phyloP scores from a whole-genome alignment of 2,329 filamentous ascomycete genomes.

The Fusarium zealandicum region DNA sequence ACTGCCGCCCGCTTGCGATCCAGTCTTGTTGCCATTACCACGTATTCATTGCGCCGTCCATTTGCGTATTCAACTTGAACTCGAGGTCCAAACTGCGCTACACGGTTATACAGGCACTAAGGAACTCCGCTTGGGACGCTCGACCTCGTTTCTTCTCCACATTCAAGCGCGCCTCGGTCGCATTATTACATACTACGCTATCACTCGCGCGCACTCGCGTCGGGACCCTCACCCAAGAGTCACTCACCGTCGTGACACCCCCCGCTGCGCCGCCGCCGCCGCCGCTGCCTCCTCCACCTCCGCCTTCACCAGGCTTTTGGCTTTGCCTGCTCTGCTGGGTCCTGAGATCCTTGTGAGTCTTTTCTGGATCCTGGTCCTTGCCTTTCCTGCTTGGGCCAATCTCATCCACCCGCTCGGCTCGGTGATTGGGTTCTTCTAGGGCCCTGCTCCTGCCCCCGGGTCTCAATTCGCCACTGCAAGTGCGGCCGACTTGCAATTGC shows the following conservation, averaged over 20 bases:
- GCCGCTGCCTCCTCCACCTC: conserved; percentile 24
- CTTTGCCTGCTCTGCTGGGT: conserved; percentile 14
- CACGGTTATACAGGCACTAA: conserved; percentile 28
- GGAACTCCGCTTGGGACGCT: conserved; percentile 32
- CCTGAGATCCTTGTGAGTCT: conserved; percentile 19
- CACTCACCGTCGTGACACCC: conserved; percentile 32
- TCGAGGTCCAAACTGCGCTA: conserved; percentile 9
- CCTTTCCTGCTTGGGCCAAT: conserved; percentile 20
- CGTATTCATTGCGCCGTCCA: conserved; percentile 8
- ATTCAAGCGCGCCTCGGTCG: conserved; percentile 38
- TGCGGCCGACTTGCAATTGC: conserved; percentile 9
- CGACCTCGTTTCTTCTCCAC: conserved; percentile 39
- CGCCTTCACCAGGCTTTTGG: conserved; percentile 13
- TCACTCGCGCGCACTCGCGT: conserved; percentile 31
- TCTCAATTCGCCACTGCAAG: conserved; percentile 32
- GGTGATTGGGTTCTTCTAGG: conserved; percentile 31
- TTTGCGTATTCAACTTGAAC: conserved; percentile 23
- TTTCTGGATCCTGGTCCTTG: conserved; percentile 16
- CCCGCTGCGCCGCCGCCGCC: conserved; percentile 33
- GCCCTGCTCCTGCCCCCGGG: conserved; percentile 27
- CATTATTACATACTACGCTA: conserved; percentile 35
- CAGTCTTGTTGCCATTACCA: conserved; percentile 1
- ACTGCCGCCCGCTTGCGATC: conserved; percentile 9
- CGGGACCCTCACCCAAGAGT: too few species aligned
- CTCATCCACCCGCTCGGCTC: conserved; percentile 11